Evolutionary conservation across 2,329 filamentous ascomycete genomes (phyloP), one percentile per base, ranked within the genome.

Genomic region (Macrophomina phaseolina): DNA sequence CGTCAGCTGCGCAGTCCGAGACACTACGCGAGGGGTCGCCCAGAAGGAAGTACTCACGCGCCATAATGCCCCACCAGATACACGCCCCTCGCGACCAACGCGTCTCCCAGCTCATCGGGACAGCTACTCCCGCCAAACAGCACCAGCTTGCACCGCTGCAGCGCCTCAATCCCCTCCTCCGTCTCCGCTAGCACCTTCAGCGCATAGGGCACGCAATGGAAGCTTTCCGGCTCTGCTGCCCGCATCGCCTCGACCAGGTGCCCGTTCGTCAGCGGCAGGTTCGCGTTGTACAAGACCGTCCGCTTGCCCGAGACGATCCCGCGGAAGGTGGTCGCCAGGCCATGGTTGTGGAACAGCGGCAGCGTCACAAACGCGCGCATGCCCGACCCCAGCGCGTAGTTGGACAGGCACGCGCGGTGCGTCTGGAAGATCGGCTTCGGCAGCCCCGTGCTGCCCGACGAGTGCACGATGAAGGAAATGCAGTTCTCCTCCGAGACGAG

Each of bases 371-470:
- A 67, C 4, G 58, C 56, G n/a, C 55, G 34, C 56, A 62, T 67
- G 23, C 65, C 65, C 12, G 32, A 42, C 2, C 65, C 65, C 4
- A 63, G 30, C 45, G 65, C 68, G 48, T 67, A 68, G 28, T 58
- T 52, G 45, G 65, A 78, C 8, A 89, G 74, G 6, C 81, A 82
- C 12, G 82, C 80, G 9, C 75, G 73, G 64, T 90, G 85, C 0
- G 83, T 86, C 58, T 87, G 83, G 67, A 82, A 87, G 53, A 90
- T 89, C 0, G 87, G 87, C 68, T 90, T 90, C 0, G 88, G 88
- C 0, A 89, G 78, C 0, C 87, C 87, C 0, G 88, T 89, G 0
- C 84, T 87, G 7, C 88, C 87, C 18, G 79, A 81, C 2, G 82
- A 83, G 69, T 85, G 82, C n/a, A 85, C 78, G 79, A 74, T 71